Base-by-base conservation (phyloP, 2,329 filamentous ascomycete species). In the Coniella vitis region DNA sequence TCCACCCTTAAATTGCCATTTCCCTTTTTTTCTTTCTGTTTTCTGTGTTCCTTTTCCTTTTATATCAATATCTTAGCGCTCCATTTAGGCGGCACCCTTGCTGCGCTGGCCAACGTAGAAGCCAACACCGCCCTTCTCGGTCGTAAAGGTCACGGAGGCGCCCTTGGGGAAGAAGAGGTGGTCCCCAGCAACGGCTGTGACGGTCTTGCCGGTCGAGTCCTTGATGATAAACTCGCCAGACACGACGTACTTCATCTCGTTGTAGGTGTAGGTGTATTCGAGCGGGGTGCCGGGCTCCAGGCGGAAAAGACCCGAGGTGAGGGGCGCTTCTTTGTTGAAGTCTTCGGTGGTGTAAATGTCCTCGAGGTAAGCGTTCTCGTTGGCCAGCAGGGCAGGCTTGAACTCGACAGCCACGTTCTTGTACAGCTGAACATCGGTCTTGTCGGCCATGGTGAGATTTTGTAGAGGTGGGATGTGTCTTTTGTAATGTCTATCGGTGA, bases 201-300 rank as follows among this genome's bases (percentile, higher is more conserved):
- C 79, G 55, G 73, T 75, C 55, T 73, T 68, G 34, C 81, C 83
- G 2, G 78, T 78, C 61, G 76, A 76, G 55, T 86, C 83, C 16
- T 32, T 29, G 58, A 86, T 84, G 53, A 79, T 75, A 59, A 81
- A 84, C 56, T 77, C 72, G 13, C 83, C 83, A 57, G 86, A 82
- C 9, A 86, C 65, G 55, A 87, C 82, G 60, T 86, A 83, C 70
- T 86, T 86, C 78, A 84, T 84, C 69, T 86, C 83, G 59, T 86
- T 76, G 65, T 86, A 54, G 9, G 32, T 79, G 65, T 86, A 86
- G 29, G 74, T 78, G 68, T 86, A 86, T 8, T 81, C 78, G 16
- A 87, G 72, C 2, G 81, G 78, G 3, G 79, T 79, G 57, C 83
- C 82, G 56, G 83, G 82, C 58, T 84, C 80, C 10, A 86, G 70